phyloP scores from a whole-genome alignment of 2,329 filamentous ascomycete species.

The Colletotrichum falcatum region DNA sequence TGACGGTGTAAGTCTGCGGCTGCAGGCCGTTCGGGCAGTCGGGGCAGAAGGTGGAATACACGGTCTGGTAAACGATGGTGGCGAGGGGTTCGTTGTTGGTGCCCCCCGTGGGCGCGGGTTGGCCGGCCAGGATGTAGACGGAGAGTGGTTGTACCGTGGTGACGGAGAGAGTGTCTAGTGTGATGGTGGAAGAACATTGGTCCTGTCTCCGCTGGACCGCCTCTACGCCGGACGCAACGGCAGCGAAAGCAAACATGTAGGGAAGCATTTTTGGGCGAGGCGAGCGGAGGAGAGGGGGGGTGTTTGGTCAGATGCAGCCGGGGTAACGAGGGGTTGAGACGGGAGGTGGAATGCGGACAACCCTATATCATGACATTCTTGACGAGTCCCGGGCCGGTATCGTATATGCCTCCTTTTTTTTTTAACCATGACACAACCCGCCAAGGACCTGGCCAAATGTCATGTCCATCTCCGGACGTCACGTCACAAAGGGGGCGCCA shows the following conservation, averaged over 20 bases:
- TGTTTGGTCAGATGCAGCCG: constrained; percentile 12
- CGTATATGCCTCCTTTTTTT: constrained; percentile 6
- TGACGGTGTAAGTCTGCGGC: constrained; percentile 37
- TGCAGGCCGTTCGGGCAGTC: constrained; percentile 20
- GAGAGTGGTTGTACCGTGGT: constrained; percentile 38
- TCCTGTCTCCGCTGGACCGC: constrained; percentile 31
- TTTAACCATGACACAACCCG: neutral
- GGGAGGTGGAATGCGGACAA: constrained; percentile 37
- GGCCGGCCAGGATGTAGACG: constrained; percentile 29
- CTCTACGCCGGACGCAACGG: constrained; percentile 20
- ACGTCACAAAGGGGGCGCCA: constrained; percentile 24
- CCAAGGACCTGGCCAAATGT: constrained; percentile 12
- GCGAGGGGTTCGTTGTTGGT: constrained; percentile 22
- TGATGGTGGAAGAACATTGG: constrained; percentile 29
- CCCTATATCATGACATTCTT: constrained; percentile 35
- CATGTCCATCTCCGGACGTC: constrained; percentile 37
- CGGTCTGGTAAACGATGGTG: constrained; percentile 27
- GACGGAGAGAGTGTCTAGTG: constrained; percentile 33
- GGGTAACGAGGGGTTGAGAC: neutral
- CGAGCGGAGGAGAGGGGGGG: neutral
- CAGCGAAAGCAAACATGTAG: constrained; percentile 30
- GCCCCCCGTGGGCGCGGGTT: constrained; percentile 17
- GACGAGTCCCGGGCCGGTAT: constrained; percentile 3
- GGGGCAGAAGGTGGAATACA: constrained; percentile 36
- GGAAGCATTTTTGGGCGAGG: constrained; percentile 27